Evolutionary conservation across 1,284 basidiomycete genomes (phyloP).

Genomic region (Cerioporus squamosus): DNA sequence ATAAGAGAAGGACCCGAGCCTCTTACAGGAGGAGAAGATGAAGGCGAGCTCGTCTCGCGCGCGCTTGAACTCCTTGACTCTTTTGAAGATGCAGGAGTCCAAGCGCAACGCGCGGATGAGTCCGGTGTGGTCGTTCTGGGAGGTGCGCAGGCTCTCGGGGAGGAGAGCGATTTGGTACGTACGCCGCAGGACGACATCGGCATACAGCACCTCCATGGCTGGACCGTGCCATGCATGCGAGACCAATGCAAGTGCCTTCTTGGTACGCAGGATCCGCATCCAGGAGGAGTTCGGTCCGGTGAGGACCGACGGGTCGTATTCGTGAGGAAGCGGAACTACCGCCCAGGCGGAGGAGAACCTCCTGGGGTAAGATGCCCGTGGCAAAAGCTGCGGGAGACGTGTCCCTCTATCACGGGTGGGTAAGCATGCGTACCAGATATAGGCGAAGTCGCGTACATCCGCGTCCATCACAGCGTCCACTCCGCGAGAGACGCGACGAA

Average conservation of each 20-base stretch:
- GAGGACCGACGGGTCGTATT: constrained; percentile 3
- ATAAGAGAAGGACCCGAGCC: constrained; percentile 3
- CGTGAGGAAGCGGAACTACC: neutral
- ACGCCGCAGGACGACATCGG: constrained; percentile 7
- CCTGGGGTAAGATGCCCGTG: neutral
- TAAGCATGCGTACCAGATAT: too few relatives aligned
- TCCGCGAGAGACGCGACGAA: too few relatives aligned
- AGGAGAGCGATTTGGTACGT: constrained; percentile 6
- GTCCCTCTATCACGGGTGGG: too few relatives aligned
- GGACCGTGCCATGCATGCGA: neutral
- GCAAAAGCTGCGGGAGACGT: too few relatives aligned
- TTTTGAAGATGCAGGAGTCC: constrained; percentile 10
- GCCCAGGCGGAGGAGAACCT: constrained; percentile 2
- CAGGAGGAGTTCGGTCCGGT: constrained; percentile 1
- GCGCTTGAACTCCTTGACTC: constrained; percentile 2
- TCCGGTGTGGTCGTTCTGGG: neutral
- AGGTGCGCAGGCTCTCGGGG: neutral
- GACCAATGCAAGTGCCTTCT: neutral
- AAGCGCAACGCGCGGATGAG: constrained; percentile 11
- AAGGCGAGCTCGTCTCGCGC: neutral
- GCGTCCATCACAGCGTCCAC: too few relatives aligned
- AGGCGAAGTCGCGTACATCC: too few relatives aligned
- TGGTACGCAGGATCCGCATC: constrained; percentile 4
- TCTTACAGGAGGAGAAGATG: neutral
- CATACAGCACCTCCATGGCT: constrained; percentile 6